Percentiles rank a stretch among this genome's conserved stretches.
These are phyloP conservation scores for Chlorella variabilis DNA, from an alignment of 163 green algal species.

Conservation along the genomic window DNA sequence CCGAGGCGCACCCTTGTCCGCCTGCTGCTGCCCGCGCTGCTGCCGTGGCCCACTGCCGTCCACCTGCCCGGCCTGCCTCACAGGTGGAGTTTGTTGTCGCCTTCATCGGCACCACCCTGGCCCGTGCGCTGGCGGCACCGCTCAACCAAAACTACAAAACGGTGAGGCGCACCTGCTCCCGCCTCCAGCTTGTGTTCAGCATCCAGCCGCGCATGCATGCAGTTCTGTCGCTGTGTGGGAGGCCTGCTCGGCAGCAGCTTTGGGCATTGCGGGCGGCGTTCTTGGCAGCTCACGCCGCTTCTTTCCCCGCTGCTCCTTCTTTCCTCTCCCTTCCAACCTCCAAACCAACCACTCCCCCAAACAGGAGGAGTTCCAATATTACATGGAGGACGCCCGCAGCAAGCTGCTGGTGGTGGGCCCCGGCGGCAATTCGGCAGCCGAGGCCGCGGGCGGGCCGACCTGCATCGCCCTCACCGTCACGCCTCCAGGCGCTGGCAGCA, in stretches of 20 bases:
- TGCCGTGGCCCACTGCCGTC: too few species aligned
- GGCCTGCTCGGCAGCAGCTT: too few species aligned
- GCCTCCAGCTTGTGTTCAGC: too few species aligned
- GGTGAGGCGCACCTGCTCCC: too few species aligned
- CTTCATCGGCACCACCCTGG: constrained; percentile 76
- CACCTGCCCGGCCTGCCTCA: too few species aligned
- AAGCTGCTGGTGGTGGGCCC: constrained; percentile 76
- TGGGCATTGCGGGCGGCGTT: too few species aligned
- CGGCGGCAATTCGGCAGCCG: constrained; percentile 11
- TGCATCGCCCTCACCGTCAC: constrained; percentile 40
- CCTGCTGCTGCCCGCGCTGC: too few species aligned
- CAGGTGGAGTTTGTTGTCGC: constrained; percentile 83
- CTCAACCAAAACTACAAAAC: constrained; percentile 83
- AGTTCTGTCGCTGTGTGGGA: too few species aligned
- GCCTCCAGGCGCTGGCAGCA: not conserved
- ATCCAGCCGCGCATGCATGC: too few species aligned
- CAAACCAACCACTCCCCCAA: not conserved
- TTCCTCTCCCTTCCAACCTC: not conserved
- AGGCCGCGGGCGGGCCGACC: constrained; percentile 39
- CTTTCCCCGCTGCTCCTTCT: not conserved
- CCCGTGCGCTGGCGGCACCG: constrained; percentile 74
- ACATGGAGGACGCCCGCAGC: constrained; percentile 77
- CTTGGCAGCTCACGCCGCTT: not conserved
- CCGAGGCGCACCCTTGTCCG: too few species aligned
- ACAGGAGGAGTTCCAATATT: constrained; percentile 87